Percentiles rank a stretch among this genome's conserved stretches.
Conservation (phyloP, 148 eudicot species). For the Cornus controversa region DNA sequence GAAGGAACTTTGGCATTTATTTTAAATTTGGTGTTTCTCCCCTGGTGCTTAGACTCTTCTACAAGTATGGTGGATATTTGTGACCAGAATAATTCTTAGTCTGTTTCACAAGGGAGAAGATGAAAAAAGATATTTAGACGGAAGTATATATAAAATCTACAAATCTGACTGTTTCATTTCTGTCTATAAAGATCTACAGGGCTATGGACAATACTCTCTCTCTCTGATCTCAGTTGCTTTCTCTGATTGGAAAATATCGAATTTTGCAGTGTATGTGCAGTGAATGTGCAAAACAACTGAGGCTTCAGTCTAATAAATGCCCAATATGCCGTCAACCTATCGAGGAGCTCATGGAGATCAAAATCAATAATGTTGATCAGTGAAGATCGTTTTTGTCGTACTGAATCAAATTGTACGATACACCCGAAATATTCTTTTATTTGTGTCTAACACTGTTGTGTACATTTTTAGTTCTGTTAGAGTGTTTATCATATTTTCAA, state of each 20-base stretch:
- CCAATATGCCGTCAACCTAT: constrained; percentile 77
- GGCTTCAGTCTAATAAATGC: constrained; percentile 66
- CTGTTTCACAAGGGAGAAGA: not conserved
- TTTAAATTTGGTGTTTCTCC: not conserved
- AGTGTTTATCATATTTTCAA: not conserved
- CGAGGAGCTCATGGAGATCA: constrained; percentile 69
- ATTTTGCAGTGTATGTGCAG: constrained; percentile 78
- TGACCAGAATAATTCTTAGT: not conserved
- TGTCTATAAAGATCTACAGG: not conserved
- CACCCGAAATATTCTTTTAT: constrained; percentile 9
- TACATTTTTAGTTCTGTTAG: constrained; percentile 5
- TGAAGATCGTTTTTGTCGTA: constrained; percentile 21
- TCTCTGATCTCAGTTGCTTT: not conserved
- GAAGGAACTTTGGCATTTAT: not conserved
- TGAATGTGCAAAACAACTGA: constrained; percentile 69
- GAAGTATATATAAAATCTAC: not conserved
- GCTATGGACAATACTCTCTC: no score
- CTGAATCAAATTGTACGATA: constrained; percentile 16
- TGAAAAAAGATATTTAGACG: not conserved
- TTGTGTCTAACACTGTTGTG: constrained; percentile 24
- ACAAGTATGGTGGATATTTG: not conserved
- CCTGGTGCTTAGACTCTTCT: not conserved
- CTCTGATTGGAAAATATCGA: constrained; percentile 7
- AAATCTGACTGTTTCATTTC: no score
- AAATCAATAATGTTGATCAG: constrained; percentile 30